Evolutionary conservation across 148 eudicot species (phyloP), one percentile per base, ranked within the genome.

Genomic region (Camellia japonica): DNA sequence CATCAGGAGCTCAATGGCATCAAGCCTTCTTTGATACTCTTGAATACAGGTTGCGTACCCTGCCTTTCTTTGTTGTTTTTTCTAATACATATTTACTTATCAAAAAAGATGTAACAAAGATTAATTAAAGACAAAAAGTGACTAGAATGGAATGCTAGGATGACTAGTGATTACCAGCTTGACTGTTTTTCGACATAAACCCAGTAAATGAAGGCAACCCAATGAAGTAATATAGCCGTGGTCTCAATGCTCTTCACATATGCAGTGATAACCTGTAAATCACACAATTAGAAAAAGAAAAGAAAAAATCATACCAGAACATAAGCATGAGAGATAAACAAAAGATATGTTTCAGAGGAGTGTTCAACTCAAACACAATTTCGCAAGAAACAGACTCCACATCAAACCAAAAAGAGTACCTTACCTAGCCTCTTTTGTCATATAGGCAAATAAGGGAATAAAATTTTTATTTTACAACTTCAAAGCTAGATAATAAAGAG

Each of bases 221-320:
- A 87, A 84, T 96, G 85, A 73, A 96, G 98, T 82, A 93, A 93
- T 87, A 83, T 92, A 93, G 49, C 99, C 99, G 88, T 94, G 99
- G 85, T 96, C 99, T 91, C 99, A 81, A 92, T 87, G 88, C 97
- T 93, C 87, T 89, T 93, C 81, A 93, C 97, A 74, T 88, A 90
- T 64, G 98, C 92, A 81, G 88, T 89, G 73, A 95, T 85, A 56
- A 91, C 93, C 99, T 95, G 87, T 19, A 73, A 75, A 76, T 56
- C 7, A 82, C 16, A 81, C 74, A 58, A 68, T 38, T 6, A 79
- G 58, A 19, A 66, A 58, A 80, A 64, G 18, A n/a, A n/a, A 19
- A 23, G n/a, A 16, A 13, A 59, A 44, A 44, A 15, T 23, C 56
- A 72, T 63, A 72, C 54, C 46, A 76, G 58, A 23, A 16, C 47